These are phyloP conservation scores for Paracamarosporium sp. DNA, from an alignment of 2,329 filamentous ascomycete genomes.

Conservation along the genomic window DNA sequence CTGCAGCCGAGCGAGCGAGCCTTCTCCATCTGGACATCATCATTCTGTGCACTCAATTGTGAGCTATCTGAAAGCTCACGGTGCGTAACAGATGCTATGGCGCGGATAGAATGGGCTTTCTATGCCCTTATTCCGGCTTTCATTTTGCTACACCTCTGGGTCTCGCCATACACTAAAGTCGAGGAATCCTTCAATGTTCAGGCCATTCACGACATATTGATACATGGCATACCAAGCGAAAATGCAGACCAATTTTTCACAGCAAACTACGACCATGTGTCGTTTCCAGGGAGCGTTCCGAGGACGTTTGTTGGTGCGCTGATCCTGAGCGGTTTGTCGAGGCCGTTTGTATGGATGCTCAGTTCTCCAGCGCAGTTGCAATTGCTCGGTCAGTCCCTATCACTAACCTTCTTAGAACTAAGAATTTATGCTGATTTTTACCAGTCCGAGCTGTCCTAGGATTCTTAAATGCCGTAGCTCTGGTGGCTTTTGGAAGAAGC, in stretches of 20 bases:
- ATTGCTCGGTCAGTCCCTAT: conserved; percentile 55
- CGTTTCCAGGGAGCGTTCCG: conserved; percentile 89
- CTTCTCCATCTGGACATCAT: background rate
- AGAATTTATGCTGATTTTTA: background rate
- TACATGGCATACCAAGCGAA: conserved; percentile 74
- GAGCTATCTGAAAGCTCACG: background rate
- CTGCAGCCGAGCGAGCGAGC: conserved; percentile 6
- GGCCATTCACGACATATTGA: conserved; percentile 86
- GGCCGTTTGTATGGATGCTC: conserved; percentile 67
- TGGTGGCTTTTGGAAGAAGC: conserved; percentile 70
- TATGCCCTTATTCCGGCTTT: conserved; percentile 38
- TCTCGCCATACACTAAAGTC: conserved; percentile 92
- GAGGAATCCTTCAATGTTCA: conserved; percentile 99
- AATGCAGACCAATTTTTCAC: conserved; percentile 63
- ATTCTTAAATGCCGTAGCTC: conserved; percentile 72
- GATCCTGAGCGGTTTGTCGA: conserved; percentile 74
- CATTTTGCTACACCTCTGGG: conserved; percentile 69
- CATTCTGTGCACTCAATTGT: background rate
- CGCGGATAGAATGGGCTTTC: conserved; percentile 29
- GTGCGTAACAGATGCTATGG: conserved; percentile 24
- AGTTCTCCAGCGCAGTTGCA: conserved; percentile 64
- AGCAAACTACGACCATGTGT: conserved; percentile 82
- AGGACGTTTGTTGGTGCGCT: conserved; percentile 87
- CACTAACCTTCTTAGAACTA: background rate
- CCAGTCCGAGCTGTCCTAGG: conserved; percentile 79